Base-by-base conservation (phyloP, 495 filamentous ascomycete genomes). In the Aspergillus ellipticus region DNA sequence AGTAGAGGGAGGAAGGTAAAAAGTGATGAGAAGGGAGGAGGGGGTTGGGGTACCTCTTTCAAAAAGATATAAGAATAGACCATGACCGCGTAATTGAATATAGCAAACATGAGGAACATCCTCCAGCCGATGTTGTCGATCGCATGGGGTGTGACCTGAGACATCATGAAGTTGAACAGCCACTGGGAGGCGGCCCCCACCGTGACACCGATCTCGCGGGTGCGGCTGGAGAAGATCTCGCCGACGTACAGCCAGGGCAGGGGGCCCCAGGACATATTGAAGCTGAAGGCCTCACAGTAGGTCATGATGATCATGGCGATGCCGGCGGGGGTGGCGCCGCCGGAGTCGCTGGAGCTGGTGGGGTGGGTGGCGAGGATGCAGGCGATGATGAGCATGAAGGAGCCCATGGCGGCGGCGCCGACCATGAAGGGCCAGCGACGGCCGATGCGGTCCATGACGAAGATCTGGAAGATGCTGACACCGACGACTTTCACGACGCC, bases 141-240 rank as follows among this genome's bases (percentile, higher is more conserved):
- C 9, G 79, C 76, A 50, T 75, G 71, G 3, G 81, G 80, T 10
- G 76, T 82, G 33, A 81, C 72, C 50, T 80, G 73, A 3, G 74
- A 77, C 69, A 82, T 75, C 42, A 73, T 72, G 51, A 82, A 84
- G 54, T 82, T 81, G 66, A 82, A 81, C 11, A 82, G 59, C 79
- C 79, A 84, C 57, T 82, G 78, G 0, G 79, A 79, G 0, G 80
- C 73, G 0, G 76, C 74, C 0, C 71, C 74, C 19, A 78, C 64
- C 6, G 70, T 73, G 16, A 80, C 70, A 13, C 75, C 77, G 19
- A 73, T 66, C 50, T 79, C 73, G 5, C 76, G 74, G n/a, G 76
- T 74, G n/a, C 78, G 72, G 15, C 66, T 76, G 1, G 79, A 76
- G 62, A 82, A 80, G 49, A 82, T 81, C 57, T 83, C 79, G 28